These are phyloP conservation scores for Ananas comosus DNA, from an alignment of 176 grass and related monocot genomes.

Conservation along the genomic window DNA sequence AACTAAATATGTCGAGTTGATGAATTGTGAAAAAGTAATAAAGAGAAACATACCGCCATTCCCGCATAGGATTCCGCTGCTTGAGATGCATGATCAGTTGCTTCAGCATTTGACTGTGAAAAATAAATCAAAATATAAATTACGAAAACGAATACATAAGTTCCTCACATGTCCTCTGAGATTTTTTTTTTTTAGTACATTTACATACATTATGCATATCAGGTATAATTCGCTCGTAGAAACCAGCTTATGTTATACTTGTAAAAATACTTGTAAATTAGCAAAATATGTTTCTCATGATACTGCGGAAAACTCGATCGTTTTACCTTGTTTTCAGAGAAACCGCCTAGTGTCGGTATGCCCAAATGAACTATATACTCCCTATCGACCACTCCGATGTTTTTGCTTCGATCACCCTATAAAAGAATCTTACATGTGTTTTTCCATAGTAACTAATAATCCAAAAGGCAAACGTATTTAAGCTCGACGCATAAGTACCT, in stretches of 20 bases:
- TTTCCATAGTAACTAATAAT: neutral
- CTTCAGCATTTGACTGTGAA: neutral
- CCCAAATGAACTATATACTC: slow-evolving; percentile 77
- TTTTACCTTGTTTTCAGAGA: slow-evolving; percentile 30
- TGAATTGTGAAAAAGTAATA: neutral
- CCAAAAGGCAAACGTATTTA: neutral
- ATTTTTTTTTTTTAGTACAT: neutral
- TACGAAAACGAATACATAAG: neutral
- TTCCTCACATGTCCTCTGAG: neutral
- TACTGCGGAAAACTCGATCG: neutral
- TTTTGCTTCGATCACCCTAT: slow-evolving; percentile 44
- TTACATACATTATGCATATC: neutral
- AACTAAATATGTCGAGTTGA: neutral
- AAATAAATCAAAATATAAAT: neutral
- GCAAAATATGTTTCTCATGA: neutral
- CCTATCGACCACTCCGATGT: slow-evolving; percentile 73
- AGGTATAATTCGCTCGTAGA: neutral
- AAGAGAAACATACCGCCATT: neutral
- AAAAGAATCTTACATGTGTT: neutral
- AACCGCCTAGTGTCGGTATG: slow-evolving; percentile 56
- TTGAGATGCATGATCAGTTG: neutral
- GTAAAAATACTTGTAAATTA: neutral
- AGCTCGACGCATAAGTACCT: neutral
- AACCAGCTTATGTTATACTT: neutral
- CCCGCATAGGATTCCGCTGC: neutral